Evolutionary conservation across 202 grass and related monocot species (phyloP).

Genomic region (Saccharum hybrid): DNA sequence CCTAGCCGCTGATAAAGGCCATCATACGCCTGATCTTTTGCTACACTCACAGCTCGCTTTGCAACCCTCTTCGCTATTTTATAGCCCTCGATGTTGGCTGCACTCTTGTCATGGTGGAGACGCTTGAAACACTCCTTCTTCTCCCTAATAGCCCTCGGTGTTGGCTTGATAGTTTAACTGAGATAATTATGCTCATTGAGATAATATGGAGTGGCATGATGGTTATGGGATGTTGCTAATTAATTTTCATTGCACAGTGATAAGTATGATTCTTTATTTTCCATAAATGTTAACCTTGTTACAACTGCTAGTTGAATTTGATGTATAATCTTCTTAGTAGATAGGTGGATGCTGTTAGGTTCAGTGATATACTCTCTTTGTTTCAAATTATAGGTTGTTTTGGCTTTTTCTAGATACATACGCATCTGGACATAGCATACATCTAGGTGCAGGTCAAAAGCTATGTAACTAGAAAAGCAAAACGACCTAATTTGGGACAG

Average conservation of each 20-base stretch:
- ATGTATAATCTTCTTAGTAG: constrained; percentile 9
- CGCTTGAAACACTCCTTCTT: too few species aligned
- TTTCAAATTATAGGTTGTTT: background rate
- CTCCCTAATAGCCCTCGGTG: too few species aligned
- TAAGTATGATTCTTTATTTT: background rate
- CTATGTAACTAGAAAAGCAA: background rate
- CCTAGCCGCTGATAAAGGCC: too few species aligned
- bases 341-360: constrained; percentile 5
- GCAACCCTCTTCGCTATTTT: too few species aligned
- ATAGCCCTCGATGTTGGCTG: too few species aligned
- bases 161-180: background rate
- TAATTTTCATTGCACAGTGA: background rate
- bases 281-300: background rate
- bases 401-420: background rate
- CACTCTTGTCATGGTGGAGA: too few species aligned
- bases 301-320: background rate
- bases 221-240: constrained; percentile 10
- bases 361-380: background rate
- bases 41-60: too few species aligned
- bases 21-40: too few species aligned
- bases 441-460: background rate
- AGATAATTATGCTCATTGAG: background rate
- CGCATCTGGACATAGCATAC: background rate
- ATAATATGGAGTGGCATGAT: background rate
- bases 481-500: background rate